Percentiles rank a stretch among this genome's conserved stretches.
Conservation (phyloP, 129 eudicot genomes). For the Centella asiatica region DNA sequence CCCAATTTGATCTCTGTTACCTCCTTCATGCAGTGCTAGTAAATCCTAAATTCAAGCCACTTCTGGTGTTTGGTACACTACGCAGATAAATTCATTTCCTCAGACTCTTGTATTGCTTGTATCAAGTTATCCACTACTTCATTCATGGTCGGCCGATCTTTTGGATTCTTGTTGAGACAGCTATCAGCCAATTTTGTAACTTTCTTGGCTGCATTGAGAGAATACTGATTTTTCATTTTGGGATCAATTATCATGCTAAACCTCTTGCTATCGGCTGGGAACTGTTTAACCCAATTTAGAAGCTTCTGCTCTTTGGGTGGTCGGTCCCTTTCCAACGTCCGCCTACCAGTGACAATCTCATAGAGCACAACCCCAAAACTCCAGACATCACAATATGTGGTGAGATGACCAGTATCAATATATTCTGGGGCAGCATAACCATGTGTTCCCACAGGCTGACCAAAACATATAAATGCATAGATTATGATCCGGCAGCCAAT, state of each 20-base stretch:
- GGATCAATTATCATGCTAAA: slow-evolving; percentile 50
- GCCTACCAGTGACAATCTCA: slow-evolving; percentile 49
- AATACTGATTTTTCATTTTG: slow-evolving; percentile 27
- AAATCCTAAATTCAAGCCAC: neutral
- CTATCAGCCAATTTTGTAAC: slow-evolving; percentile 44
- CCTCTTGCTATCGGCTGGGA: slow-evolving; percentile 36
- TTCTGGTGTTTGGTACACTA: neutral
- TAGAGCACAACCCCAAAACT: slow-evolving; percentile 59
- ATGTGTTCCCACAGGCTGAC: slow-evolving; percentile 50
- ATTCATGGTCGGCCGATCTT: slow-evolving; percentile 39
- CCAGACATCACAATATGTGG: slow-evolving; percentile 44
- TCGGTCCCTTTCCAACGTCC: slow-evolving; percentile 35
- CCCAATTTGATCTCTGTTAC: too few relatives aligned
- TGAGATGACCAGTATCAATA: slow-evolving; percentile 39
- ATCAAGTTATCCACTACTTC: slow-evolving; percentile 34
- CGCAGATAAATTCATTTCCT: neutral
- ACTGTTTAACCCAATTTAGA: slow-evolving; percentile 53
- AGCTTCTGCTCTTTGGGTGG: slow-evolving; percentile 38
- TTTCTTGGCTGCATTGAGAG: slow-evolving; percentile 27
- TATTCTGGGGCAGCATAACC: slow-evolving; percentile 71
- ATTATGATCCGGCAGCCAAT: neutral
- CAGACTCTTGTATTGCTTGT: slow-evolving; percentile 31
- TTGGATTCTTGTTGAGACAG: slow-evolving; percentile 36
- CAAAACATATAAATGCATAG: neutral
- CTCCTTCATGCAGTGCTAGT: too few relatives aligned